Base-by-base conservation (phyloP, 495 filamentous ascomycete genomes). In the Filosporella fistucella region DNA sequence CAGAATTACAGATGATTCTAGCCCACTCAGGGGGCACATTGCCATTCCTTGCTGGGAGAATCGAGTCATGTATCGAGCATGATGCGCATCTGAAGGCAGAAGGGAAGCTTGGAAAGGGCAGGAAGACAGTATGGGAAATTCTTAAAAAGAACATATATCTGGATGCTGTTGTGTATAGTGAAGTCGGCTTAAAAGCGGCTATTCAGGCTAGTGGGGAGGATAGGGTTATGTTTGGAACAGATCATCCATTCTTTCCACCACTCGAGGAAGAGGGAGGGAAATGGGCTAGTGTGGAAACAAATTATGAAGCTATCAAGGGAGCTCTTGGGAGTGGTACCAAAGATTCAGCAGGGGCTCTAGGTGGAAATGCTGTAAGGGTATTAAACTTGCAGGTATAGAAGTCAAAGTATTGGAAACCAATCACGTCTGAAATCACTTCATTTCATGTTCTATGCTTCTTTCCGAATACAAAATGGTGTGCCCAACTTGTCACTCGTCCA, bases 241-340 rank as follows among this genome's bases (percentile, higher is more conserved):
- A 96, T 63, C 88, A 96, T 67, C 91, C 91, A 0, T 97, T 97
- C 68, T 97, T 96, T 65, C 91, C 91, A 25, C 90, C 90, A 1
- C 55, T 95, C 12, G 70, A 70, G 21, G 71, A 55, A 23, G 72
- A 75, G 32, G 76, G 77, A 44, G 72, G 72, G 33, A 71, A 84
- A 54, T 97, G 91, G 91, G 70, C 78, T 49, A 97, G 91, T 66
- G 89, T 95, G 13, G 78, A 68, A 33, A 80, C 77, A 6, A 97
- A 96, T 58, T 84, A 79, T 46, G 65, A 75, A 29, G 88, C 89
- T 0, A 85, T 96, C 23, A 56, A 71, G 40, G 69, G 66, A 29
- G 76, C 78, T 2, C 72, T 91, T 28, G 75, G 66, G 1, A 68
- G 63, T 11, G 74, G 82, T 12, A 56, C 32, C 36, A 68, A 72